A percentile compares a stretch with the other conserved stretches of the same genome.
phyloP scores from a whole-genome alignment of 768 basidiomycete species.

The Goffeauzyma gilvescens region DNA sequence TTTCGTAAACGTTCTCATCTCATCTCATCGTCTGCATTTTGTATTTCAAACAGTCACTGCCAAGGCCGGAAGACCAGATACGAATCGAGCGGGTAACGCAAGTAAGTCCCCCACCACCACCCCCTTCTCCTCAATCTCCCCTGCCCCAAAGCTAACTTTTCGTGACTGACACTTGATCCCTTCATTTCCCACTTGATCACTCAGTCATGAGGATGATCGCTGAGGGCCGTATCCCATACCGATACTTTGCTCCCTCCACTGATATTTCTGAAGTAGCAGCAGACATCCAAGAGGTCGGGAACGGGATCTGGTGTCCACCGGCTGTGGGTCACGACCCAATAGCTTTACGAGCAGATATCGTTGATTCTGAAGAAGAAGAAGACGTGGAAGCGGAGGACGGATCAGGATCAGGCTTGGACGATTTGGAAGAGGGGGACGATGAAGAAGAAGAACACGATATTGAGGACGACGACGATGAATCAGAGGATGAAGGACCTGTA shows the following conservation, averaged over 20 bases:
- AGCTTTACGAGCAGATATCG: slow-evolving; percentile 44
- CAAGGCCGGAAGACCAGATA: slow-evolving; percentile 71
- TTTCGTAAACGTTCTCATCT: too few relatives aligned
- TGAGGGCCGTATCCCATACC: slow-evolving; percentile 65
- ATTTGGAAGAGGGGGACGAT: slow-evolving; percentile 29
- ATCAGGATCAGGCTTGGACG: slow-evolving; percentile 21
- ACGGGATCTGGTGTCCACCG: slow-evolving; percentile 21
- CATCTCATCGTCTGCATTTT: slow-evolving; percentile 1
- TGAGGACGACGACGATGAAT: slow-evolving; percentile 3
- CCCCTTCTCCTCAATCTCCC: slow-evolving; percentile 3
- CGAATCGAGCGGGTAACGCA: slow-evolving; percentile 72
- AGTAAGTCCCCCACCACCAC: slow-evolving; percentile 40
- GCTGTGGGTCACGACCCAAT: too few relatives aligned
- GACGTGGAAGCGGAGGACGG: slow-evolving; percentile 20
- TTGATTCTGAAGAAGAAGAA: slow-evolving; percentile 12
- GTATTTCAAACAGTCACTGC: slow-evolving; percentile 44
- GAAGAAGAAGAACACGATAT: slow-evolving; percentile 12
- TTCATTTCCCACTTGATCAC: too few relatives aligned
- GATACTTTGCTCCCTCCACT: slow-evolving; percentile 55
- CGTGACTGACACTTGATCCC: not conserved
- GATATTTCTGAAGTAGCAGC: not conserved
- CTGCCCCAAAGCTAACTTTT: not conserved
- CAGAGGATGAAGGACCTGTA: slow-evolving; percentile 2
- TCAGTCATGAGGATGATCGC: slow-evolving; percentile 64
- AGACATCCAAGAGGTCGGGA: slow-evolving; percentile 11